Conservation (phyloP, 1,139 yeast species). For the Hanseniaspora uvarum region DNA sequence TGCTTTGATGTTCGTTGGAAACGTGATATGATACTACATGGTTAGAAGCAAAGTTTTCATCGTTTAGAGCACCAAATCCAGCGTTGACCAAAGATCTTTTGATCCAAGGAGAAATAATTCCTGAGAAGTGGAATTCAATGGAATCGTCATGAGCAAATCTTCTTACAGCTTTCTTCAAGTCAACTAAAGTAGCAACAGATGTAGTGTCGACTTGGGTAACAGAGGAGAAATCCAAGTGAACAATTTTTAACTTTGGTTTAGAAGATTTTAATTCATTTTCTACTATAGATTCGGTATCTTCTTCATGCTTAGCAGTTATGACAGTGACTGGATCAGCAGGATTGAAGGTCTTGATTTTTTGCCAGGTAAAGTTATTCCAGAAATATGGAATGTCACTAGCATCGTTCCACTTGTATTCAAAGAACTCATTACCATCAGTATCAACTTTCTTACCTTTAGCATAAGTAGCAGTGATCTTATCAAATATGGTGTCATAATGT, state of each 20-base stretch:
- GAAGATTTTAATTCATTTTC: conserved; percentile 20
- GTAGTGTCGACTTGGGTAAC: conserved; percentile 72
- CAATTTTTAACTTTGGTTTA: conserved; percentile 58
- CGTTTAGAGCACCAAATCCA: conserved; percentile 63
- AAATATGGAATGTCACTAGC: conserved; percentile 41
- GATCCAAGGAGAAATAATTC: conserved; percentile 78
- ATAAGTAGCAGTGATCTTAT: conserved; percentile 53
- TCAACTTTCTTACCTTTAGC: conserved; percentile 47
- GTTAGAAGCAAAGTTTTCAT: conserved; percentile 29
- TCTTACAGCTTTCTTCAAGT: conserved; percentile 61
- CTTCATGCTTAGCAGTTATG: conserved; percentile 15
- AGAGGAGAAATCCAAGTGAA: conserved; percentile 72
- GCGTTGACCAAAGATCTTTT: conserved; percentile 63
- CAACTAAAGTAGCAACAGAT: conserved; percentile 67
- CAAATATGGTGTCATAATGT: conserved; percentile 61
- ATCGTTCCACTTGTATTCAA: conserved; percentile 73
- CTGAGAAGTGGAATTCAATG: conserved; percentile 82
- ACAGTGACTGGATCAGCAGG: conserved; percentile 14
- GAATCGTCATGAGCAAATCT: conserved; percentile 62
- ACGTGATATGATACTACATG: conserved; percentile 29
- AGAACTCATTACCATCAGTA: conserved; percentile 42
- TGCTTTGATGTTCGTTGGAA: conserved; percentile 25
- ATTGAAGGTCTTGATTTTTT: conserved; percentile 18
- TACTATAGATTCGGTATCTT: conserved; percentile 20
- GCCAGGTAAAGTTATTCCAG: conserved; percentile 22